These are phyloP conservation scores for Boletus pseudopeckii DNA, from an alignment of 768 basidiomycete species.

Conservation along the genomic window DNA sequence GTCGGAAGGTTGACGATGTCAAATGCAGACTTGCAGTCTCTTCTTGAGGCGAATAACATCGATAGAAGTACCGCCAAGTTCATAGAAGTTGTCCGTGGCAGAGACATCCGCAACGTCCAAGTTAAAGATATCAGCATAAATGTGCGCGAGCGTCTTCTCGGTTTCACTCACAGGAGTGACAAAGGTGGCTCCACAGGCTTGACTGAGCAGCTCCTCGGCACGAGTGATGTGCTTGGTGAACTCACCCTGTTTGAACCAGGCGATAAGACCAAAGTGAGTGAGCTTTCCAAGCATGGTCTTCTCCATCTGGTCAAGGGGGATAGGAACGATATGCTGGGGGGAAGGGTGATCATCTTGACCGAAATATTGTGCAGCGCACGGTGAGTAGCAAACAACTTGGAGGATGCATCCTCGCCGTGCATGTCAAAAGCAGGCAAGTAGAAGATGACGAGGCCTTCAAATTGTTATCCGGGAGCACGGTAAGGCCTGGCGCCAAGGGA, in stretches of 20 bases:
- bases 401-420: conserved; percentile 15
- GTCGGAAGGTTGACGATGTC: too few relatives aligned
- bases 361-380: conserved; percentile 28
- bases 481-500: conserved; percentile 37
- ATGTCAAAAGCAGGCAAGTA: conserved; percentile 32
- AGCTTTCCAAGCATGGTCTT: conserved; percentile 43
- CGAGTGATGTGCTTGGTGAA: conserved; percentile 24
- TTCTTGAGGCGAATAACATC: conserved; percentile 32
- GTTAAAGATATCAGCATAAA: conserved; percentile 28
- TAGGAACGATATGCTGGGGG: conserved; percentile 38
- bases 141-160: conserved; percentile 26
- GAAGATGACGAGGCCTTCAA: conserved; percentile 43
- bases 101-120: conserved; percentile 19
- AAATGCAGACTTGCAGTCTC: too few relatives aligned
- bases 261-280: conserved; percentile 33
- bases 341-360: conserved; percentile 30
- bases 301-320: conserved; percentile 35
- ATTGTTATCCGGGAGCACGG: conserved; percentile 36
- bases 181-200: conserved; percentile 16
- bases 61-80: conserved; percentile 39
- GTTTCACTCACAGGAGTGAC: conserved; percentile 18
- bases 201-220: conserved; percentile 18
- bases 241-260: conserved; percentile 32
- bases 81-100: conserved; percentile 35
- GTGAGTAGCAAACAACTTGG: conserved; percentile 22